These are phyloP conservation scores for Pseudogymnoascus sp. DNA, from an alignment of 2,329 filamentous ascomycete genomes.

Conservation along the genomic window DNA sequence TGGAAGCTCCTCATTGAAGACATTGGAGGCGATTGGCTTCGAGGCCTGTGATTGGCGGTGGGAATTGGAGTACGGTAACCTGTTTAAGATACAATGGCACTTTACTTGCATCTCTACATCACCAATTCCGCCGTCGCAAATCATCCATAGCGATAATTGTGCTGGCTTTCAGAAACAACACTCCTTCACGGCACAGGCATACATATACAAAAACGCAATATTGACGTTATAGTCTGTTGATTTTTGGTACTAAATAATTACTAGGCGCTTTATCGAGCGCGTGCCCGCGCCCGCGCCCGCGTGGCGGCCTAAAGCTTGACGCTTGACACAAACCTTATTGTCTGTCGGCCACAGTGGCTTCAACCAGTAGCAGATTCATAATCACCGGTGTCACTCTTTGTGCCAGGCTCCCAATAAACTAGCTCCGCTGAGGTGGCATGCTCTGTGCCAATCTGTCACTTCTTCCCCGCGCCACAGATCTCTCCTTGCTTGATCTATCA, in stretches of 20 bases:
- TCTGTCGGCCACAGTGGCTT: background rate
- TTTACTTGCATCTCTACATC: background rate
- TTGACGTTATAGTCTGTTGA: slow-evolving; percentile 3
- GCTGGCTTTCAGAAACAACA: background rate
- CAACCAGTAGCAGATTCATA: slow-evolving; percentile 9
- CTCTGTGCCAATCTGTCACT: slow-evolving; percentile 7
- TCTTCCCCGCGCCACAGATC: background rate
- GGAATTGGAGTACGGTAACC: background rate
- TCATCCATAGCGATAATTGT: background rate
- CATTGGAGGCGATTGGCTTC: slow-evolving; percentile 7
- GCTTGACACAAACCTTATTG: slow-evolving; percentile 3
- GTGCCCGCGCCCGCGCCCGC: background rate
- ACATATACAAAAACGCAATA: background rate
- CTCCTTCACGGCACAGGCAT: background rate
- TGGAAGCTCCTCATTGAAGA: slow-evolving; percentile 7
- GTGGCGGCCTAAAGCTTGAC: slow-evolving; percentile 2
- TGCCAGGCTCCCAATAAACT: slow-evolving; percentile 3
- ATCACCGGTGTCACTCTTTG: slow-evolving; percentile 9
- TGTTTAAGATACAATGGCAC: background rate
- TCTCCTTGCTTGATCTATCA: slow-evolving; percentile 3
- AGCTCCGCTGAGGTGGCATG: slow-evolving; percentile 10
- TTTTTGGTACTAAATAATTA: background rate
- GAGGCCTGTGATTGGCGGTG: background rate
- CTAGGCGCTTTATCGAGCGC: background rate
- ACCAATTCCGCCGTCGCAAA: background rate